A percentile compares a stretch with the other conserved stretches of the same genome.
These are phyloP conservation scores for Coniella lustricola DNA, from an alignment of 2,329 filamentous ascomycete genomes.

Conservation along the genomic window DNA sequence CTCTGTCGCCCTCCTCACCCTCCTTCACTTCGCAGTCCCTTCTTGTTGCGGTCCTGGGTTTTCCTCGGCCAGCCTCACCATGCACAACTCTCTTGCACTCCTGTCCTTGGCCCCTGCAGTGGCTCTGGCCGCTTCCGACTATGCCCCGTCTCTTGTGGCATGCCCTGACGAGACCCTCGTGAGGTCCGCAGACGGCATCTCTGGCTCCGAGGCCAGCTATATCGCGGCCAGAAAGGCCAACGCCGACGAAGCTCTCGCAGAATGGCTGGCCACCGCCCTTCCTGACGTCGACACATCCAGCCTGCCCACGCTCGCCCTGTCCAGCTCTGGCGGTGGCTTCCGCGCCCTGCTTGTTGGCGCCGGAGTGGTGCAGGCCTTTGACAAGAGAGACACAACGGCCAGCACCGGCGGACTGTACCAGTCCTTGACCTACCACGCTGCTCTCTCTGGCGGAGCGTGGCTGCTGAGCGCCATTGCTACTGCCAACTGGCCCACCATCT, in stretches of 20 bases:
- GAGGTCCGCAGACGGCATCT: conserved; percentile 11
- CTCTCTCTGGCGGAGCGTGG: conserved; percentile 21
- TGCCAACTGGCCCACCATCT: conserved; percentile 18
- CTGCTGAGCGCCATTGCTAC: conserved; percentile 18
- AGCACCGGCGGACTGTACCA: conserved; percentile 18
- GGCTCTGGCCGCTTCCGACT: conserved; percentile 8
- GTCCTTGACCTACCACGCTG: conserved; percentile 19
- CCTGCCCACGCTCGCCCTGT: conserved; percentile 20
- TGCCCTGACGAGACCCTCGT: conserved; percentile 11
- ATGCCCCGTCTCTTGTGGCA: not conserved
- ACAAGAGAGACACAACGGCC: conserved; percentile 17
- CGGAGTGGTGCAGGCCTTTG: conserved; percentile 23
- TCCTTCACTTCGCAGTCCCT: not conserved
- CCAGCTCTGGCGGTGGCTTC: conserved; percentile 24
- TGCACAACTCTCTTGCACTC: conserved; percentile 4
- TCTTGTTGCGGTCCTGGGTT: not conserved
- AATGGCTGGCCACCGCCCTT: conserved; percentile 3
- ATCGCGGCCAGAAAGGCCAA: conserved; percentile 4
- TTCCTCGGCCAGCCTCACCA: not conserved
- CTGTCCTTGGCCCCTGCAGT: conserved; percentile 1
- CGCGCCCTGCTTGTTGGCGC: conserved; percentile 24
- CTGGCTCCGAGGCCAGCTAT: conserved; percentile 6
- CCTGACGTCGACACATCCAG: conserved; percentile 7
- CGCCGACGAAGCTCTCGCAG: conserved; percentile 5
- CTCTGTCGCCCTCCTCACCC: too few relatives aligned